Evolutionary conservation across 2,329 filamentous ascomycete species (phyloP), one percentile per base, ranked within the genome.

Genomic region (Sporothrix variecibatus): DNA sequence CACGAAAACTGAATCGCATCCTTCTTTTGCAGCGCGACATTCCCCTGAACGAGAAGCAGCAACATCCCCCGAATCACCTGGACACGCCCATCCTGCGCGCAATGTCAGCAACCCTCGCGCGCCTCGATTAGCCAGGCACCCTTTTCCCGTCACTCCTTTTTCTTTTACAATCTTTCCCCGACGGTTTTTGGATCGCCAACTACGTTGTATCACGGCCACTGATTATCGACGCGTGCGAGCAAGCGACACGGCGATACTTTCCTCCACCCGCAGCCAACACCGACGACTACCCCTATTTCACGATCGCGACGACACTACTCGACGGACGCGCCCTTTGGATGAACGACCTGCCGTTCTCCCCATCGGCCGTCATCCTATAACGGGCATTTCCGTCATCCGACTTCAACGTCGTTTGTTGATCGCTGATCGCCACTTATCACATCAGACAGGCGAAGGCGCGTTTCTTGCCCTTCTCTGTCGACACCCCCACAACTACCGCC

Each of bases 401-500:
- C 20, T 28, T 34, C 58, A 6, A 7, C 28, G 20, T 11, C 51
- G 23, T 20, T 7, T n/a, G 11, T 28, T 40, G 53, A 28, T 40
- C n/a, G 43, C 43, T 26, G 71, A 49, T 56, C 46, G 15, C 31
- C 12, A 49, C 15, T 11, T 8, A 11, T 6, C 11, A 26, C 60
- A 56, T 15, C 58, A 26, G 26, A 26, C n/a, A 34, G 60, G 43
- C 28, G 71, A 43, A 51, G 65, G 43, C 46, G 26, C 43, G 26
- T 31, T 49, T 43, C 15, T 11, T n/a, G 64, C 26, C 65, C 65
- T 69, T 51, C 28, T 20, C 67, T 34, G 67, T 69, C 67, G 20
- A 17, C 17, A 8, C 20, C 11, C 11, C 20, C 28, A 8, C 6
- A 71, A 40, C 68, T 15, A 79, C 74, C 72, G 86, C 71, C 71